A percentile compares a stretch with the other conserved stretches of the same genome.
phyloP scores from a whole-genome alignment of 1,284 basidiomycete species.

The Boletus mariae region DNA sequence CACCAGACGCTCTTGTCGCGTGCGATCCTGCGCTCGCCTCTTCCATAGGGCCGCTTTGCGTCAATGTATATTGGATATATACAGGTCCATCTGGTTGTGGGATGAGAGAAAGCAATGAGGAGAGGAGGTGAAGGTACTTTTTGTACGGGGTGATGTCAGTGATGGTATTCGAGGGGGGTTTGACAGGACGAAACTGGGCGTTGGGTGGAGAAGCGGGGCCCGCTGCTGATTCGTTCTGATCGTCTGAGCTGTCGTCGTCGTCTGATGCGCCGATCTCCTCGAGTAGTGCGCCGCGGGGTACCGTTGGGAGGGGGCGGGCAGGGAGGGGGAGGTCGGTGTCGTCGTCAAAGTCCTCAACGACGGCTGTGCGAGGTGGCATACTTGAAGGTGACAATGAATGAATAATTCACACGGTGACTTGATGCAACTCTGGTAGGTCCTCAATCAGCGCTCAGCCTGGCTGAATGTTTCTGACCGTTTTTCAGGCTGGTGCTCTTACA shows the following conservation, averaged over 20 bases:
- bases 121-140: conserved; percentile 45
- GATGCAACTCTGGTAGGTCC: conserved; percentile 4
- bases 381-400: conserved; percentile 1
- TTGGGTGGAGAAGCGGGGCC: conserved; percentile 54
- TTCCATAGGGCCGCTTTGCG: conserved; percentile 84
- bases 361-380: conserved; percentile 40
- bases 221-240: too few species aligned
- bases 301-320: conserved; percentile 59
- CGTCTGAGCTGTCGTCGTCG: conserved; percentile 17
- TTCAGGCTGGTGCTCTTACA: conserved; percentile 18
- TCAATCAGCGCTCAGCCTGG: background rate
- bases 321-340: conserved; percentile 81
- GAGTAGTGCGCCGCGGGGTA: conserved; percentile 68
- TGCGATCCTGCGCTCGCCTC: conserved; percentile 78
- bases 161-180: conserved; percentile 38
- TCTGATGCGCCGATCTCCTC: conserved; percentile 52
- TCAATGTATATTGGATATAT: conserved; percentile 98
- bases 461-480: background rate
- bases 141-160: conserved; percentile 78
- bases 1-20: conserved; percentile 86
- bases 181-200: conserved; percentile 30
- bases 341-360: conserved; percentile 82
- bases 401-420: conserved; percentile 26
- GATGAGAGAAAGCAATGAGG: background rate
- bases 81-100: conserved; percentile 74